Evolutionary conservation across 495 filamentous ascomycete species (phyloP).

Genomic region (Melanomma pulvis-pyrius): DNA sequence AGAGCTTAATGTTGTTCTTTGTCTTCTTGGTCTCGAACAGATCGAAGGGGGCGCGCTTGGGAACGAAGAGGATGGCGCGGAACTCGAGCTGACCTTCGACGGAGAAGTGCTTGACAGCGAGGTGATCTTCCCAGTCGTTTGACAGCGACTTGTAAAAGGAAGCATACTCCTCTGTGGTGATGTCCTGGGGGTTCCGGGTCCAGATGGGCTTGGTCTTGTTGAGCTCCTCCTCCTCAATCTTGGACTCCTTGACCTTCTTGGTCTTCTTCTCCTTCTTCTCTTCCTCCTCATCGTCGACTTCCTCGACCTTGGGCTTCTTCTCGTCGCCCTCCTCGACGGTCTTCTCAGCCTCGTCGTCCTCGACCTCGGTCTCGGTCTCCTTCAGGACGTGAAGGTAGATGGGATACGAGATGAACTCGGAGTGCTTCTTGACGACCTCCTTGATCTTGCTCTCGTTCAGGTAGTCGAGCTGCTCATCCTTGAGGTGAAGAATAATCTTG

Average conservation of each 20-base stretch:
- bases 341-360: conserved; percentile 92
- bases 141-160: conserved; percentile 99
- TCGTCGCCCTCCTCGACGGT: conserved; percentile 62
- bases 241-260: conserved; percentile 98
- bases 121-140: conserved; percentile 99
- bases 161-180: conserved; percentile 95
- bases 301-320: conserved; percentile 85
- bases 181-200: conserved; percentile 96
- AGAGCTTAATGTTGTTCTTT: conserved; percentile 99
- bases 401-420: conserved; percentile 99
- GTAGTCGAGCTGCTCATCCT: conserved; percentile 99
- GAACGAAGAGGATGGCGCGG: conserved; percentile 98
- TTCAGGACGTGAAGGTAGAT: conserved; percentile 99
- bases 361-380: conserved; percentile 98
- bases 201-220: conserved; percentile 99
- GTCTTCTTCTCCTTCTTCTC: conserved; percentile 94
- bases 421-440: conserved; percentile 99
- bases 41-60: conserved; percentile 99
- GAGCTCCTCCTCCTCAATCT: conserved; percentile 98
- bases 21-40: conserved; percentile 99
- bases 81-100: conserved; percentile 99
- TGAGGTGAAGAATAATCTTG: conserved; percentile 97
- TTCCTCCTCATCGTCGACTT: conserved; percentile 79
- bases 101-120: conserved; percentile 99
- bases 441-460: conserved; percentile 99